Percentiles rank a stretch among this genome's conserved stretches.
Evolutionary conservation across 2,329 filamentous ascomycete genomes (phyloP).

Genomic region (Pseudogymnoascus sp.): DNA sequence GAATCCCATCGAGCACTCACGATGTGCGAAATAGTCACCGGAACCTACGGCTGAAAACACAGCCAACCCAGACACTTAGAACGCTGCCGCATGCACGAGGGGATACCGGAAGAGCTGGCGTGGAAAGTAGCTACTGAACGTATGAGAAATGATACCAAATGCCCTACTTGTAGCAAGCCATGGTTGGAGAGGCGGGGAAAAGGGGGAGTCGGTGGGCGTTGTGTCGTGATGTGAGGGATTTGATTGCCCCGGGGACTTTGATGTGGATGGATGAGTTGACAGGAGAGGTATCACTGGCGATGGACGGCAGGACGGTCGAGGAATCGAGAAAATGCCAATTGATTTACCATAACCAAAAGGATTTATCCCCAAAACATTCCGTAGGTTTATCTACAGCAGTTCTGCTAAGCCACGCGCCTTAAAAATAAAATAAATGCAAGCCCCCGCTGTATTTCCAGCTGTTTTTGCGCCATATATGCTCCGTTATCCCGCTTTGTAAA

Average conservation of each 20-base stretch:
- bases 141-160: too few relatives aligned
- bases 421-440: background rate
- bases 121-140: background rate
- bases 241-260: background rate
- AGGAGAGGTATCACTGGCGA: background rate
- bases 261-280: background rate
- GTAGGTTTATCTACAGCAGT: background rate
- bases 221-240: background rate
- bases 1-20: background rate
- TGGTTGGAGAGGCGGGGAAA: background rate
- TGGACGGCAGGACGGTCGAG: background rate
- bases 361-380: background rate
- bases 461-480: conserved; percentile 2
- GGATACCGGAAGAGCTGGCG: background rate
- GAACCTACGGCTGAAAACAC: background rate
- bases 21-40: background rate
- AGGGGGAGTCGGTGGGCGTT: background rate
- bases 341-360: background rate
- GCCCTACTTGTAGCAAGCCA: background rate
- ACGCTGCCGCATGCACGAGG: background rate
- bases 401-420: background rate
- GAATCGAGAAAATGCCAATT: background rate
- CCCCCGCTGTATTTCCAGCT: background rate
- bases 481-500: conserved; percentile 6
- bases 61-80: background rate